Conservation (phyloP, 169 alveolate genomes). For the Cystoisospora suis region DNA sequence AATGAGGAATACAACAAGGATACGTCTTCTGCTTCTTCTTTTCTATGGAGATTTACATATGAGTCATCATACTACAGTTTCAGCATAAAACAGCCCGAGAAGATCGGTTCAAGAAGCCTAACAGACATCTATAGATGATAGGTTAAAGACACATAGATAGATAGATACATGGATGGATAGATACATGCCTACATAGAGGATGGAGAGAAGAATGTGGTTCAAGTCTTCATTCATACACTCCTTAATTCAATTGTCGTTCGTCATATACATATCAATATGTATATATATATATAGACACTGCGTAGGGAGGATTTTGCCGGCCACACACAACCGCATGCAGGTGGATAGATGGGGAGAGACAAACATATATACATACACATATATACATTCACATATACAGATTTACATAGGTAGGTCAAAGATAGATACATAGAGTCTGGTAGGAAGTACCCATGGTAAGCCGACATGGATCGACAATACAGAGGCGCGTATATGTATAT, state of each 20-base stretch:
- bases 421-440: not conserved
- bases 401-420: not conserved
- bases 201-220: not conserved
- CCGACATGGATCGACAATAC: not conserved
- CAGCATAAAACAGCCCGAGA: no score
- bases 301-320: not conserved
- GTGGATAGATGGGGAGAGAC: not conserved
- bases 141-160: not conserved
- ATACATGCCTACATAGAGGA: not conserved
- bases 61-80: no score
- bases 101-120: no score
- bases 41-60: no score
- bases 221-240: not conserved
- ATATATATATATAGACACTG: slow-evolving; percentile 2
- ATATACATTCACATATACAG: not conserved
- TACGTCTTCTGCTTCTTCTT: no score
- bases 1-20: no score
- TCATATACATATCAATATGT: not conserved
- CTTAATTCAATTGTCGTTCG: not conserved
- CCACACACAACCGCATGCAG: not conserved
- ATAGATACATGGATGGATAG: not conserved
- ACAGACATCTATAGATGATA: not conserved
- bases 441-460: not conserved
- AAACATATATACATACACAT: not conserved
- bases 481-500: not conserved